Conservation (phyloP, 2,329 filamentous ascomycete genomes). For the Neopestalotiopsis clavispora region DNA sequence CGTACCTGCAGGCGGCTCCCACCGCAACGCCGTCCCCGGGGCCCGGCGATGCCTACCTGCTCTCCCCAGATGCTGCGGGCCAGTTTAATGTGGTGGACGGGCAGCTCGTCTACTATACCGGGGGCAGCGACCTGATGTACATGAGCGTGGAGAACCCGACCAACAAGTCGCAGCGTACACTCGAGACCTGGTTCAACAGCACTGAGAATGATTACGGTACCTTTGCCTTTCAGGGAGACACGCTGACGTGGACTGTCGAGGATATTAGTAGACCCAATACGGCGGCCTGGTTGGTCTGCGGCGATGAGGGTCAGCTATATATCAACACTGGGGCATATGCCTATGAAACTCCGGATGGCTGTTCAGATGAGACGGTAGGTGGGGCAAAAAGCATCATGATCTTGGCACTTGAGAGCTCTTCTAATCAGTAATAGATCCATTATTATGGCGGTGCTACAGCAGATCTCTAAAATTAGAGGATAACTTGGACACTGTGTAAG, state of each 20-base stretch:
- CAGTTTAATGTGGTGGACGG: conserved; percentile 62
- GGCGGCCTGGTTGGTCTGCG: conserved; percentile 64
- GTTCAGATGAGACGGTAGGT: conserved; percentile 62
- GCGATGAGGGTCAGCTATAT: conserved; percentile 50
- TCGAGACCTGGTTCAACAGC: conserved; percentile 56
- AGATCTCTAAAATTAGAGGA: not conserved
- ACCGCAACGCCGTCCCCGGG: conserved; percentile 37
- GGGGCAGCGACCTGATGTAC: conserved; percentile 45
- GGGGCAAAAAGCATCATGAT: not conserved
- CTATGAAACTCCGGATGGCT: conserved; percentile 62
- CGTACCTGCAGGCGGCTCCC: conserved; percentile 55
- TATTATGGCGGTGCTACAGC: conserved; percentile 16
- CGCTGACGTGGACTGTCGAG: conserved; percentile 56
- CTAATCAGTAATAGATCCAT: conserved; percentile 9
- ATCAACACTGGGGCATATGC: conserved; percentile 64
- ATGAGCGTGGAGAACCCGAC: conserved; percentile 52
- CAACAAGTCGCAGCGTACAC: conserved; percentile 50
- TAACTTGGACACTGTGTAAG: too few species aligned
- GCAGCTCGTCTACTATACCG: conserved; percentile 58
- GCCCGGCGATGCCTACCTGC: conserved; percentile 53
- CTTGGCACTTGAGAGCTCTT: not conserved
- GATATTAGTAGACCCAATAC: conserved; percentile 57
- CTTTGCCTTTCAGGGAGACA: conserved; percentile 62
- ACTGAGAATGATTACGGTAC: conserved; percentile 58
- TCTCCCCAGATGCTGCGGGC: conserved; percentile 56